Base-by-base conservation (phyloP, 768 basidiomycete species). In the Tylopilus vinaceipallidus region DNA sequence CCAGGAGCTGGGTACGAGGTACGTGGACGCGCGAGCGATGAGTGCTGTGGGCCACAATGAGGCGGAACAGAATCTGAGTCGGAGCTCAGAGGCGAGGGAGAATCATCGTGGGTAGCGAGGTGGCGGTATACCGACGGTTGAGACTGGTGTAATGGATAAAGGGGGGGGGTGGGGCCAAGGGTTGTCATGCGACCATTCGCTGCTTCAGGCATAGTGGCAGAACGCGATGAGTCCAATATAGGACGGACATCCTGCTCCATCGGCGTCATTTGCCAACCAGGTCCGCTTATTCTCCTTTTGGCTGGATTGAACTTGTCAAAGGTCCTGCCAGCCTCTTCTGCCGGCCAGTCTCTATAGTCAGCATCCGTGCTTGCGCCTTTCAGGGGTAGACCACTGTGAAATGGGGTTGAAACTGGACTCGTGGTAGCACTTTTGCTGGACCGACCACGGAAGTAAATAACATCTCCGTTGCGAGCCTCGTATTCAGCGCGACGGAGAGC, bases 31-130 rank as follows among this genome's bases (percentile, higher is more conserved):
- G 55, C 44, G 47, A 61, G 59, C 29, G 69, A 50, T 34, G 66
- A 58, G 19, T 68, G 66, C 43, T 63, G 65, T 32, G 62, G 42
- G 32, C 56, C 58, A 36, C 50, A 58, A 37, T 65, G 70, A 51
- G 57, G 62, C 57, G 55, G 70, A 50, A 68, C 69, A 60, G 62
- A 76, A 59, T 67, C 76, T 16, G 83, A 83, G 66, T 87, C 85
- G 22, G 84, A 85, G 60, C 83, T 86, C 56, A 81, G 76, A 37
- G 84, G 84, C 0, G 84, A 86, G 0, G 84, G 84, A 13, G 83
- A 82, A 42, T 86, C 83, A 42, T 85, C 84, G 49, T 75, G 78
- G 2, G 64, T 66, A 30, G 56, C 57, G 48, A 67, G 64, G 35
- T 67, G 72, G 38, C 61, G 69, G 48, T 69, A 70, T 49, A 35